Evolutionary conservation across 495 filamentous ascomycete species (phyloP).

Genomic region (Hypoxylon rickii): DNA sequence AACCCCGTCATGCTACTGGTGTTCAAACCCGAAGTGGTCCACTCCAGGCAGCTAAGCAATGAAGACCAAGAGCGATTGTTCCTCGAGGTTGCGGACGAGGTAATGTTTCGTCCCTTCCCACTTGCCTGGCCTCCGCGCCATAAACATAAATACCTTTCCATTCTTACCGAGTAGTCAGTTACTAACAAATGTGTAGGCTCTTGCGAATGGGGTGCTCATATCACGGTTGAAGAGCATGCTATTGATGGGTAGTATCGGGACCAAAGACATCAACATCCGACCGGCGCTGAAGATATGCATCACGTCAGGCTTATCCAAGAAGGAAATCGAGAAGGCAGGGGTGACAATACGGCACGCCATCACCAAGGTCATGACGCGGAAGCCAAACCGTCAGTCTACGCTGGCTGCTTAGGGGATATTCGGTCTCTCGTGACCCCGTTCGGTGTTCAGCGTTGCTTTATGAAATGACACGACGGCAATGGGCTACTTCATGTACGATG

Average conservation of each 20-base stretch:
- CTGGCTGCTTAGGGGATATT: constrained; percentile 32
- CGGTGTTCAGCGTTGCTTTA: constrained; percentile 5
- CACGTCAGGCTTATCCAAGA: constrained; percentile 82
- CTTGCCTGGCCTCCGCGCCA: no score
- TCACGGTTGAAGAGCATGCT: constrained; percentile 81
- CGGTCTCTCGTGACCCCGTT: constrained; percentile 19
- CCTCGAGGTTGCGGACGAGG: constrained; percentile 93
- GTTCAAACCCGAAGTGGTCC: constrained; percentile 82
- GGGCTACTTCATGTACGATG: constrained; percentile 13
- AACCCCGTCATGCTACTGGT: constrained; percentile 86
- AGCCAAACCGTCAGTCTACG: constrained; percentile 45
- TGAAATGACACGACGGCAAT: constrained; percentile 10
- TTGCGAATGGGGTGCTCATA: constrained; percentile 86
- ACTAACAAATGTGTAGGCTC: constrained; percentile 51
- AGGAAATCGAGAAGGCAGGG: constrained; percentile 93
- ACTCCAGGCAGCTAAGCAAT: constrained; percentile 65
- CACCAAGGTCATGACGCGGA: constrained; percentile 76
- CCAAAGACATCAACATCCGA: constrained; percentile 66
- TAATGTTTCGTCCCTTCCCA: no score
- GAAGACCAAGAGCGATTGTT: constrained; percentile 84
- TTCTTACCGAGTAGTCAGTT: no score
- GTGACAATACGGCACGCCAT: constrained; percentile 87
- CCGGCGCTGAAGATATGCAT: constrained; percentile 90
- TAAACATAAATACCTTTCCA: no score
- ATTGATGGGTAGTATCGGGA: constrained; percentile 55